Conservation (phyloP, 495 filamentous ascomycete genomes). For the Achaetomiella virescens region DNA sequence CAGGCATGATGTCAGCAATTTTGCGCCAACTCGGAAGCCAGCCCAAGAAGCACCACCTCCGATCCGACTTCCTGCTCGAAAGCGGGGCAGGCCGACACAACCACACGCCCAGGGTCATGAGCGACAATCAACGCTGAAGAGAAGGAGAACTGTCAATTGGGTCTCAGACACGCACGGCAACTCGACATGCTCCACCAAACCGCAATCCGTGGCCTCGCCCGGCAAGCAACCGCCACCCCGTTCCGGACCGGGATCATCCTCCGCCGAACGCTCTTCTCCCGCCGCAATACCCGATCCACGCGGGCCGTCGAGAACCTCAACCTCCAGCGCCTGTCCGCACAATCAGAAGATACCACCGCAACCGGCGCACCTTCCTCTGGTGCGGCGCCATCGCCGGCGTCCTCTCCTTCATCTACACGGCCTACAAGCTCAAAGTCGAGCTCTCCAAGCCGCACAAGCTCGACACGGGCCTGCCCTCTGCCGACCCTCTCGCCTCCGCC, state of each 20-base stretch:
- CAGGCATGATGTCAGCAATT: too few relatives aligned
- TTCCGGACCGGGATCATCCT: constrained; percentile 6
- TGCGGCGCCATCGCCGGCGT: constrained; percentile 43
- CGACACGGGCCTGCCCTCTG: constrained; percentile 40
- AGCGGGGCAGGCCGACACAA: too few relatives aligned
- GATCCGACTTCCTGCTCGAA: background rate
- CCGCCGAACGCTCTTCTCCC: constrained; percentile 35
- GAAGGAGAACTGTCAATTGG: background rate
- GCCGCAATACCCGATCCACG: constrained; percentile 11
- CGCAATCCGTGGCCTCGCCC: constrained; percentile 18
- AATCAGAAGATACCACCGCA: constrained; percentile 40
- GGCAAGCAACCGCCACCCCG: constrained; percentile 9
- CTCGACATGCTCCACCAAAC: constrained; percentile 26
- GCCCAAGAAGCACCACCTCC: background rate
- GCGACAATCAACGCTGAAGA: background rate
- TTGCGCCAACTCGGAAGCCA: too few relatives aligned
- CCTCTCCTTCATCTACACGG: constrained; percentile 42
- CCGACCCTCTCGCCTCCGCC: constrained; percentile 40
- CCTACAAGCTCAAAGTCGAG: constrained; percentile 35
- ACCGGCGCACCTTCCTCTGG: constrained; percentile 41
- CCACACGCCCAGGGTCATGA: background rate
- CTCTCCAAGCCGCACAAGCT: constrained; percentile 33
- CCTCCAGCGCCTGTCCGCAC: constrained; percentile 35
- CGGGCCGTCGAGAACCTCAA: constrained; percentile 42
- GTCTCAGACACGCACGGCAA: background rate